Base-by-base conservation (phyloP, 208 protist genomes). In the Leishmania major region DNA sequence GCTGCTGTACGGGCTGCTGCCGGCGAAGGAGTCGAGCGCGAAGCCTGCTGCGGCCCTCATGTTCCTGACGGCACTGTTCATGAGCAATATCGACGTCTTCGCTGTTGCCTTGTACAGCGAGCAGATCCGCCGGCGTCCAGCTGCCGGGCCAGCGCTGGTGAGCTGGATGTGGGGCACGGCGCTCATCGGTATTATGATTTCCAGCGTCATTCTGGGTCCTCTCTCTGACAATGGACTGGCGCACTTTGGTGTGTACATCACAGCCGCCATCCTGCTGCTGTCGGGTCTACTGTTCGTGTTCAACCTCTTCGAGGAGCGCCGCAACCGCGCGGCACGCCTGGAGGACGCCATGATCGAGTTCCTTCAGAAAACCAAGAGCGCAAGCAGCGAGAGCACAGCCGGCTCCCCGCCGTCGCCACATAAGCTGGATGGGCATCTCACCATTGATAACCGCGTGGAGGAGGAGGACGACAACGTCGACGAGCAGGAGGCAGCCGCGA, bases 31-130 rank as follows among this genome's bases (percentile, higher is more conserved):
- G 47, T 85, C 82, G 28, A 88, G 84, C 71, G 90, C 86, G 40
- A 79, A 83, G 40, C 70, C 81, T 3, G 90, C 80, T 19, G 88
- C 82, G 19, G 86, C 75, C 4, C 85, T 96, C 57, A 81, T 93
- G 78, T 93, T 93, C 76, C 31, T 94, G 47, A 87, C 83, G n/a
- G 75, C 74, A 37, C 88, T 91, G 47, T 85, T 88, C 72, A 88
- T 90, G 75, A 84, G 87, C n/a, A 91, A 90, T 77, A 84, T 96
- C 17, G 92, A 96, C 80, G 92, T 90, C 66, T 88, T 96, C 15
- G 90, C 89, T 5, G 82, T 92, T 53, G 92, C 90, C 31, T 84
- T 91, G 76, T 96, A 96, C 90, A 94, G 88, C 76, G 86, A 89
- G 31, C 80, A 90, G 60, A 90, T 96, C 49, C 89, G 88, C 43